Percentiles rank a stretch among this genome's conserved stretches.
Evolutionary conservation across 345 rosid species (phyloP).

Genomic region (Corchorus capsularis): DNA sequence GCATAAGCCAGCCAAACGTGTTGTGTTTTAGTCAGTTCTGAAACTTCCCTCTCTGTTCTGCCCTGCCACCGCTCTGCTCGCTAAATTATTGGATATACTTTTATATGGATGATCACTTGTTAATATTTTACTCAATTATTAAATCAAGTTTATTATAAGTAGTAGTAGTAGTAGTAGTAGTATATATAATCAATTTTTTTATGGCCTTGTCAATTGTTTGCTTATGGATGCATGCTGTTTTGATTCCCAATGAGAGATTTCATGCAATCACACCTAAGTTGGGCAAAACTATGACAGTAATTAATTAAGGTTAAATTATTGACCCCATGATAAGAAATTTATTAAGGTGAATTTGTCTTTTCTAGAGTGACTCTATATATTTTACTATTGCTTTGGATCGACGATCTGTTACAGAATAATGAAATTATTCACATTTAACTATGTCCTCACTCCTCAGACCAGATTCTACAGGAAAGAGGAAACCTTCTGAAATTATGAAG

Average conservation of each 20-base stretch:
- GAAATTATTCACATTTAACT: background rate
- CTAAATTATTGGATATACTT: slow-evolving; percentile 7
- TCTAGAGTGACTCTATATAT: too few relatives aligned
- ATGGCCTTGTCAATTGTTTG: background rate
- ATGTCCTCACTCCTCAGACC: background rate
- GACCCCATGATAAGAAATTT: background rate
- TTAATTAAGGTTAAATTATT: too few relatives aligned
- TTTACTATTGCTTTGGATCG: background rate
- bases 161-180: too few relatives aligned
- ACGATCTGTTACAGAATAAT: background rate
- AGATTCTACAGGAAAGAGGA: background rate
- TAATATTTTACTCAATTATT: background rate
- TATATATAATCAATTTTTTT: background rate
- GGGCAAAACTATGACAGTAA: background rate
- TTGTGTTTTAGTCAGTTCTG: background rate
- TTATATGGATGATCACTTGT: background rate
- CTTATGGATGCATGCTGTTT: background rate
- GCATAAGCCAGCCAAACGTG: slow-evolving; percentile 16
- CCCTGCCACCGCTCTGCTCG: slow-evolving; percentile 1
- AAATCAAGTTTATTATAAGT: background rate
- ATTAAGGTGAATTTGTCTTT: background rate
- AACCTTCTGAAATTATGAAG: background rate
- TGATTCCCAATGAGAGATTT: background rate
- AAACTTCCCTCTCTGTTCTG: slow-evolving; percentile 18
- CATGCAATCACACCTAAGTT: background rate